Conservation (phyloP, 805 yeast species). For the Starmerella potacharoeniae region DNA sequence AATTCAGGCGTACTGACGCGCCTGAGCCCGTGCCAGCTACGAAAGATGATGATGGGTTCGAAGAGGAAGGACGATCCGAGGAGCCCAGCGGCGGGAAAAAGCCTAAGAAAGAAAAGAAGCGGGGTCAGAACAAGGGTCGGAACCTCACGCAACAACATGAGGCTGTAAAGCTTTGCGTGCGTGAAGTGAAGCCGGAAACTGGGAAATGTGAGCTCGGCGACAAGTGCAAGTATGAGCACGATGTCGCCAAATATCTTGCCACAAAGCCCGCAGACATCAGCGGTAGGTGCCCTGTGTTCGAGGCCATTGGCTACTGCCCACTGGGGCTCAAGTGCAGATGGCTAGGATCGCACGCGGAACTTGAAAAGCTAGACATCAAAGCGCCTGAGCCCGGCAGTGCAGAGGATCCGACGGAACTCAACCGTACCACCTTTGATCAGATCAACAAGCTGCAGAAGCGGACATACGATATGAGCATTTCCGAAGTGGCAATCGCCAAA, state of each 20-base stretch:
- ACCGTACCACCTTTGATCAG: slow-evolving; percentile 9
- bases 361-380: background rate
- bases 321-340: slow-evolving; percentile 89
- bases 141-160: slow-evolving; percentile 21
- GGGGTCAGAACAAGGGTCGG: slow-evolving; percentile 24
- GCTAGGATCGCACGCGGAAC: slow-evolving; percentile 50
- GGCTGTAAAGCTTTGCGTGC: slow-evolving; percentile 20
- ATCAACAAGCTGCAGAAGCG: slow-evolving; percentile 42
- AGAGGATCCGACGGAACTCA: slow-evolving; percentile 15
- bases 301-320: slow-evolving; percentile 79
- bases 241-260: slow-evolving; percentile 50
- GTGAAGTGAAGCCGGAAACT: slow-evolving; percentile 9
- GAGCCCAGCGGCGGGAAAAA: slow-evolving; percentile 9
- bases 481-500: slow-evolving; percentile 49
- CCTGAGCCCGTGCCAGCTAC: slow-evolving; percentile 2
- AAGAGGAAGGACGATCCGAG: slow-evolving; percentile 18
- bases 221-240: slow-evolving; percentile 67
- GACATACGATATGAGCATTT: slow-evolving; percentile 43
- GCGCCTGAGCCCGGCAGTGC: background rate
- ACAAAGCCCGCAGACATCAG: slow-evolving; percentile 61
- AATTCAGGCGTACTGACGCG: slow-evolving; percentile 9
- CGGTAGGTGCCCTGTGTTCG: slow-evolving; percentile 76
- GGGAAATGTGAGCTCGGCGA: slow-evolving; percentile 46
- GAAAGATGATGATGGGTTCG: slow-evolving; percentile 15
- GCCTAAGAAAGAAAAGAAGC: slow-evolving; percentile 18